Base-by-base conservation (phyloP, 345 rosid genomes). In the Eucalyptus coolabah region DNA sequence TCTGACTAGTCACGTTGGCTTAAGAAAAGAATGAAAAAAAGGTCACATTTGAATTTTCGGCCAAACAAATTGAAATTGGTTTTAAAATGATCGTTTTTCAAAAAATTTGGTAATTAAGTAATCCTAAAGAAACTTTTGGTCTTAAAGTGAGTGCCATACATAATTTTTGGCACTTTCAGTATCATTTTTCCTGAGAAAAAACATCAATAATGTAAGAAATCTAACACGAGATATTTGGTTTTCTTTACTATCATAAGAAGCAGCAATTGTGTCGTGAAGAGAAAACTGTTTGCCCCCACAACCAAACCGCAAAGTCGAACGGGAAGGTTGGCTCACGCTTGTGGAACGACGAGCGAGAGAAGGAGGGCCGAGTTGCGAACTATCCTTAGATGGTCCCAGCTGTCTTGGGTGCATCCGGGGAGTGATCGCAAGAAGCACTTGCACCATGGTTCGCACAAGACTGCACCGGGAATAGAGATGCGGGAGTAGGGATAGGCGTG, bases 91-190 rank as follows among this genome's bases (percentile, higher is more conserved):
- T 51, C 23, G 9, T 18, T 3, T 51, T 50, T 6, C 0, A 51
- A 53, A 53, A 7, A 51, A 51, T 0, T 7, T 7, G 9, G 0
- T 0, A 51, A 0, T 7, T 18, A 53, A 53, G 1, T 53, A 53
- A 53, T 53, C 56, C 5, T 53, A 53, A 53, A 7, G 24, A 19
- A 53, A 19, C 2, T 53, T 53, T 53, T 53, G 56, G 10, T 53
- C 4, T 53, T 53, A 53, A 53, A 53, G 4, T 53, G 24, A 53
- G 9, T 19, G 2, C 4, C 1, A 4, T 18, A 19, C 4, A 7
- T 53, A 53, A 19, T 2, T 53, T 53, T 53, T 19, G 56, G 1
- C 10, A 53, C 10, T 53, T 53, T 53, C 4, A 19, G 1, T 53
- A 2, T 53, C 10, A 53, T 53, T 53, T 53, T 51, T 53, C 24